Conservation (phyloP, 768 basidiomycete genomes). For the Suillus cothurnatus region DNA sequence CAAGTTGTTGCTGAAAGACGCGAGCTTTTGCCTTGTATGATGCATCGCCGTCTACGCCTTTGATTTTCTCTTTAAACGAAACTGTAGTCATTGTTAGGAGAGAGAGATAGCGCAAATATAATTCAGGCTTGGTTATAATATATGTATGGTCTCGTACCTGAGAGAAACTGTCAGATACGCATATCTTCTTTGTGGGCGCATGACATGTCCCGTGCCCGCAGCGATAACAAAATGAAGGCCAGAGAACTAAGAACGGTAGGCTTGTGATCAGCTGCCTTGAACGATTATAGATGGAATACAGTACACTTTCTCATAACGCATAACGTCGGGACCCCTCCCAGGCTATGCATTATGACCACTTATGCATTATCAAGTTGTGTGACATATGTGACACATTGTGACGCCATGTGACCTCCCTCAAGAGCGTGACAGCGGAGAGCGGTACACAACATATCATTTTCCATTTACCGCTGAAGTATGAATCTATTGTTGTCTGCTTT, state of each 20-base stretch:
- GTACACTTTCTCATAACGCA: too few relatives aligned
- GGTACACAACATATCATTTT: too few relatives aligned
- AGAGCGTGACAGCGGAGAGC: too few relatives aligned
- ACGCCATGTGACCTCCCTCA: too few relatives aligned
- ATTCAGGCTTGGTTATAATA: background rate
- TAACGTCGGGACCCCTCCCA: too few relatives aligned
- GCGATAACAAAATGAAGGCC: background rate
- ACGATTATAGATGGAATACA: too few relatives aligned
- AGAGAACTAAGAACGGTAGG: background rate
- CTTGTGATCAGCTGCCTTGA: background rate
- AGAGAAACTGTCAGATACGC: background rate
- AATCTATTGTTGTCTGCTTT: too few relatives aligned
- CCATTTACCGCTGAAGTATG: too few relatives aligned
- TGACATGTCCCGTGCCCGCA: background rate
- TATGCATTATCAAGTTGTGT: too few relatives aligned
- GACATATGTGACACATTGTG: too few relatives aligned
- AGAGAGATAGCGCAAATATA: background rate
- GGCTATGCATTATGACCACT: too few relatives aligned
- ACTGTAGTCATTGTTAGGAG: constrained; percentile 6
- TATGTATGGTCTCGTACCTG: background rate
- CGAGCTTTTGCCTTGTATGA: constrained; percentile 21
- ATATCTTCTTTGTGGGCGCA: background rate
- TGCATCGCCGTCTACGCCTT: constrained; percentile 24
- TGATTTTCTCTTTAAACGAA: constrained; percentile 25
- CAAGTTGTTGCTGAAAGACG: constrained; percentile 22